Base-by-base conservation (phyloP, 176 grass and related monocot species). In the Triticum monococcum region DNA sequence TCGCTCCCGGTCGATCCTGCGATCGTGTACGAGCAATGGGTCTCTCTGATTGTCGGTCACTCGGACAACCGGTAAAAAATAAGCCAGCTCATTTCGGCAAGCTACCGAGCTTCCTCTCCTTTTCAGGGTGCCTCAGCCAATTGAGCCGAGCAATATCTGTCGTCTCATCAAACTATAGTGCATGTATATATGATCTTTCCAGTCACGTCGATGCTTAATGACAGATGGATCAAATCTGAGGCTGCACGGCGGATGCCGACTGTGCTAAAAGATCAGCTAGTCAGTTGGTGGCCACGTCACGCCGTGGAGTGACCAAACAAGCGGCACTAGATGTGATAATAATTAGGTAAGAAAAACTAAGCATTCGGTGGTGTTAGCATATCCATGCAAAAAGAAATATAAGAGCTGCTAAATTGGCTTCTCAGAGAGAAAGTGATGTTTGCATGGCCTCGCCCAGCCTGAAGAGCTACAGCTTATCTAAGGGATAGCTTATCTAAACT, bases 341-440 rank as follows among this genome's bases (percentile, higher is more conserved):
- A 65, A 84, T 75, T 77, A 85, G 83, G 83, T 85, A 85, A 65
- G 54, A 67, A 66, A 12, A 3, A 46, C 25, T 33, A 66, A 35
- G 1, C 70, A 64, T 3, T 75, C 12, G 57, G 24, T 33, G 33
- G 36, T 63, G 60, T 75, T 75, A 45, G 25, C 68, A 37, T 62
- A 43, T 40, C 54, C 33, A 74, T 62, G 54, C 36, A 30, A 40
- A 40, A 83, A 83, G 24, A 74, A 20, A 43, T 38, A n/a, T 60
- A 68, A 23, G 17, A 83, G 72, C 33, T 31, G 16, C 35, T n/a
- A 48, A 65, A 65, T 30, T 76, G 57, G 38, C 83, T 48, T 75
- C 38, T 76, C 57, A 76, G 38, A 50, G 35, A 65, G 72, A 41
- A 20, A 36, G 43, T 25, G 12, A 46, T 26, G 37, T 14, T 48